These are phyloP conservation scores for Passalora sequoiae DNA, from an alignment of 2,329 filamentous ascomycete genomes.

Conservation along the genomic window DNA sequence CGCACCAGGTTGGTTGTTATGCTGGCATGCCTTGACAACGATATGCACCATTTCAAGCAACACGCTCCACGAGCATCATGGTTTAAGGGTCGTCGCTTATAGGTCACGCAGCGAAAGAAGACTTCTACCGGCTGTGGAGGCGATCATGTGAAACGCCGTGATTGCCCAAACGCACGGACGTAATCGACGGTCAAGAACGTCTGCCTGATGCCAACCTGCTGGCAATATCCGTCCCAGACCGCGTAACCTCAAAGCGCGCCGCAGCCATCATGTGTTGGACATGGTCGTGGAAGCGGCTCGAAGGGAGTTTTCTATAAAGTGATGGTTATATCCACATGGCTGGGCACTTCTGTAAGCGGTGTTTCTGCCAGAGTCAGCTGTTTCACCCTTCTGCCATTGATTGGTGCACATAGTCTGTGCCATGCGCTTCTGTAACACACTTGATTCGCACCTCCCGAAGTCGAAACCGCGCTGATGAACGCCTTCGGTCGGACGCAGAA, in stretches of 20 bases:
- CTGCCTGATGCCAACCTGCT: not conserved
- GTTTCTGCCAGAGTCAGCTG: not conserved
- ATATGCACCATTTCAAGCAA: too few species aligned
- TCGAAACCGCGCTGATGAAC: too few species aligned
- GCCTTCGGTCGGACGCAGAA: too few species aligned
- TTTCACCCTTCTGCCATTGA: not conserved
- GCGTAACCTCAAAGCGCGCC: too few species aligned
- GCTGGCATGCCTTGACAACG: conserved; percentile 7
- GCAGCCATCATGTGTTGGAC: too few species aligned
- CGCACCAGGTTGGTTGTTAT: not conserved
- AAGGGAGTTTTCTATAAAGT: too few species aligned
- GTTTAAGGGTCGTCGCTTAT: too few species aligned
- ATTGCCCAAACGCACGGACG: not conserved
- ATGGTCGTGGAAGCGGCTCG: too few species aligned
- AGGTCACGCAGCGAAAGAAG: not conserved
- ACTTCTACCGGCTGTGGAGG: not conserved
- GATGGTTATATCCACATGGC: not conserved
- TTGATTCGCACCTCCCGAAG: too few species aligned
- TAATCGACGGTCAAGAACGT: not conserved
- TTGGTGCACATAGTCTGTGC: too few species aligned
- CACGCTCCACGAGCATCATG: too few species aligned
- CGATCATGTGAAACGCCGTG: not conserved
- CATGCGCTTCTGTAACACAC: not conserved
- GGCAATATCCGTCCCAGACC: too few species aligned
- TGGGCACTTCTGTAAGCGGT: not conserved